Evolutionary conservation across 2,329 filamentous ascomycete species (phyloP).

Genomic region (Fonsecaea pedrosoi): DNA sequence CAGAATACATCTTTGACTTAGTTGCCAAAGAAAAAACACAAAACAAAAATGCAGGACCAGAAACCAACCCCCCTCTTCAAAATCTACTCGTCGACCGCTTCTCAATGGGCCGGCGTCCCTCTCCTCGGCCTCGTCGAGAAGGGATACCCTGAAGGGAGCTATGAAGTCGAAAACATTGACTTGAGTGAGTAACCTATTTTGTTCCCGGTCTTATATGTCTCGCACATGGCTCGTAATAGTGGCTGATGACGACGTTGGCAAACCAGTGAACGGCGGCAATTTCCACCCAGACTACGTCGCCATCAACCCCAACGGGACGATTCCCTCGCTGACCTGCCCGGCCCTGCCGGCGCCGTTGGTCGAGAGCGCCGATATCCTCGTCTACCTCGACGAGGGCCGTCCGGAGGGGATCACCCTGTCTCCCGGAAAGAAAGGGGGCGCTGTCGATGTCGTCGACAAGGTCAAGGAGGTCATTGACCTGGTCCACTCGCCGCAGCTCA

Average conservation of each 20-base stretch:
- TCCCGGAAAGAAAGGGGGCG: slow-evolving; percentile 17
- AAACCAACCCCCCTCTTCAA: slow-evolving; percentile 16
- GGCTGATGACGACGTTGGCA: slow-evolving; percentile 3
- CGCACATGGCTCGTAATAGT: no score
- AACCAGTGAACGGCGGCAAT: slow-evolving; percentile 25
- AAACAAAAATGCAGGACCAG: slow-evolving; percentile 2
- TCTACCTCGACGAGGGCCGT: slow-evolving; percentile 19
- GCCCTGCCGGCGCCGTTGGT: slow-evolving; percentile 21
- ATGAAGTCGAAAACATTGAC: slow-evolving; percentile 25
- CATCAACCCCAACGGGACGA: slow-evolving; percentile 30
- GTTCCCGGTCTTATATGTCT: no score
- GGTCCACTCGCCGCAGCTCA: slow-evolving; percentile 26
- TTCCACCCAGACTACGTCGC: slow-evolving; percentile 29
- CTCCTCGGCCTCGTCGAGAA: slow-evolving; percentile 30
- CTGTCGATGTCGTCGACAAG: slow-evolving; percentile 9
- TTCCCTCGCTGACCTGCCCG: slow-evolving; percentile 28
- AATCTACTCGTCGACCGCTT: slow-evolving; percentile 27
- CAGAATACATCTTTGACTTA: no score
- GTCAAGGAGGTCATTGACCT: slow-evolving; percentile 28
- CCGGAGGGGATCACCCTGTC: slow-evolving; percentile 15
- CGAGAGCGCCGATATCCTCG: slow-evolving; percentile 29
- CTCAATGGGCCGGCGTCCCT: slow-evolving; percentile 31
- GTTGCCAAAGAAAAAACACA: no score
- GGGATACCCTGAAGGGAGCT: slow-evolving; percentile 21
- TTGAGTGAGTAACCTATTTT: slow-evolving; percentile 15